These are phyloP conservation scores for Allium cepa DNA, from an alignment of 106 monocot genomes.

Conservation along the genomic window DNA sequence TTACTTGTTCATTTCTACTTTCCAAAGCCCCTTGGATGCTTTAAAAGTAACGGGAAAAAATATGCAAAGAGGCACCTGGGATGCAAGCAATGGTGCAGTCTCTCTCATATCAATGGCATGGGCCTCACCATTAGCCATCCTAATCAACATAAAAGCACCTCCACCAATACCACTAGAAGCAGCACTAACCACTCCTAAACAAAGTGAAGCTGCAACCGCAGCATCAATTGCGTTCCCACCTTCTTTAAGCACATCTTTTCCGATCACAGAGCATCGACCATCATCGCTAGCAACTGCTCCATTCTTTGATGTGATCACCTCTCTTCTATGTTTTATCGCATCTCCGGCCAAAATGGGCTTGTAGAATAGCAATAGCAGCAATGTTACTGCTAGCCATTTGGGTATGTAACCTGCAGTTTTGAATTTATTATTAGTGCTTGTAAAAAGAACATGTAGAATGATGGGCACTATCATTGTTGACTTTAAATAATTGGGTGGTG, in stretches of 20 bases:
- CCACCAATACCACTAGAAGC: constrained; percentile 97
- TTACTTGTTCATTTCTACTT: too few relatives aligned
- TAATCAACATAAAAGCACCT: constrained; percentile 78
- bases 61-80: constrained; percentile 26
- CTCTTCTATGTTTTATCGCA: constrained; percentile 8
- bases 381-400: not conserved
- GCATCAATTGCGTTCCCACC: constrained; percentile 88
- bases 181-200: constrained; percentile 81
- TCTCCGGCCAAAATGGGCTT: constrained; percentile 1
- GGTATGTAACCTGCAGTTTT: not conserved
- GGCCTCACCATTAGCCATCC: constrained; percentile 44
- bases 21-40: too few relatives aligned
- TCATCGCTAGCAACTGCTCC: constrained; percentile 86
- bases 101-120: constrained; percentile 81
- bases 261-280: constrained; percentile 57
- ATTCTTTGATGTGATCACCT: constrained; percentile 33
- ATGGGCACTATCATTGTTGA: too few relatives aligned
- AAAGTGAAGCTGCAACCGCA: constrained; percentile 52
- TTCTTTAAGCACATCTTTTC: constrained; percentile 54
- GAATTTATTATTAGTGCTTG: too few relatives aligned
- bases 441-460: too few relatives aligned
- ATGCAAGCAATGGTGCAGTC: constrained; percentile 65
- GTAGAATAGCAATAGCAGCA: not conserved
- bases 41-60: not conserved
- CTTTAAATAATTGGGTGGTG: too few relatives aligned